A percentile compares a stretch with the other conserved stretches of the same genome.
These are phyloP conservation scores for Paraphysoderma sedebokerense DNA, from an alignment of 371 early-diverging fungal species.

Conservation along the genomic window DNA sequence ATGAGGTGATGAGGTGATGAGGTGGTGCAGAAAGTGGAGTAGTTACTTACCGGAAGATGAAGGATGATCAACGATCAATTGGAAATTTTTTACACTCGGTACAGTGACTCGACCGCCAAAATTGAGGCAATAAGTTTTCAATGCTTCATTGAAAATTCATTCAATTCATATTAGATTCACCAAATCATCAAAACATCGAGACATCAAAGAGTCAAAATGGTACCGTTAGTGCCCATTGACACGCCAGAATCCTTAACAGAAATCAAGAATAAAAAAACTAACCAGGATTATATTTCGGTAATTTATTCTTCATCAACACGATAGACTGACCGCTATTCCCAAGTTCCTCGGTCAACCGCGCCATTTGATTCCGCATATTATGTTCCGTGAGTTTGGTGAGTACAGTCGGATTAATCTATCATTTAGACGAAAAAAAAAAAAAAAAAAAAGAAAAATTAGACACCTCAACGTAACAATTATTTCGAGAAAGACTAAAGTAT, in stretches of 20 bases:
- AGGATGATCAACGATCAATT: constrained; percentile 23
- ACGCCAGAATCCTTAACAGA: background rate
- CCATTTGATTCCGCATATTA: background rate
- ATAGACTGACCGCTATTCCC: constrained; percentile 12
- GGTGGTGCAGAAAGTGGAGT: constrained; percentile 1
- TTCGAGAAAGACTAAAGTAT: background rate
- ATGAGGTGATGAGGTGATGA: no score
- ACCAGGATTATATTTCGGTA: no score
- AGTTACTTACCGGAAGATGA: constrained; percentile 7
- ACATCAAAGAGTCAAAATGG: no score
- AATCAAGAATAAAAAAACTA: no score
- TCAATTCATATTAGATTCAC: no score
- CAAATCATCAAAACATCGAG: no score
- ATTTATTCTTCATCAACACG: constrained; percentile 27
- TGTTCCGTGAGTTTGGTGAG: background rate
- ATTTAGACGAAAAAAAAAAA: background rate
- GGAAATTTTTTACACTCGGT: constrained; percentile 51
- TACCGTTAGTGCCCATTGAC: no score
- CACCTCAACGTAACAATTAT: no score
- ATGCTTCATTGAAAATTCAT: constrained; percentile 45
- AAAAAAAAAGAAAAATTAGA: background rate
- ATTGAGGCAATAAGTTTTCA: constrained; percentile 45
- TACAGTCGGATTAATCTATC: no score
- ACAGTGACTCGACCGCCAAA: constrained; percentile 51
- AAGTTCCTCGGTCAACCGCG: background rate